A percentile compares a stretch with the other conserved stretches of the same genome.
phyloP scores from a whole-genome alignment of 2,329 filamentous ascomycete species.

The Alternaria hordeiaustralica region DNA sequence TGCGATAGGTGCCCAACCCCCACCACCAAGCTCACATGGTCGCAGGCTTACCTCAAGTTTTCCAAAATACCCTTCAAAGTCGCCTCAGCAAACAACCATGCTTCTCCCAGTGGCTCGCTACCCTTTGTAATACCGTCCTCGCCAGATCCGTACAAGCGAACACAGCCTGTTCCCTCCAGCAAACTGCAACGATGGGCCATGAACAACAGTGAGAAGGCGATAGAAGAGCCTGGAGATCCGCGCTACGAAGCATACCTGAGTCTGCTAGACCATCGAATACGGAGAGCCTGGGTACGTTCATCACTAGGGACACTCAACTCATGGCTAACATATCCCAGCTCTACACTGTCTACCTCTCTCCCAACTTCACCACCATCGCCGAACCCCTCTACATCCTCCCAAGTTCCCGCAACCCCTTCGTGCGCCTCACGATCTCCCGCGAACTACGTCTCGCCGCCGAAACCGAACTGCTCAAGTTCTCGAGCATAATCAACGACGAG shows the following conservation, averaged over 20 bases:
- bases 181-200: conserved; percentile 74
- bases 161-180: conserved; percentile 62
- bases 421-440: conserved; percentile 67
- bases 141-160: conserved; percentile 39
- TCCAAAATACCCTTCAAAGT: conserved; percentile 70
- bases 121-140: conserved; percentile 77
- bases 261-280: conserved; percentile 77
- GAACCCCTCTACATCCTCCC: conserved; percentile 72
- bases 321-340: conserved; percentile 56
- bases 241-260: conserved; percentile 78
- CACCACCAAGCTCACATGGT: conserved; percentile 13
- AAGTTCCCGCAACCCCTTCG: conserved; percentile 65
- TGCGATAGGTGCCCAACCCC: not conserved
- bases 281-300: conserved; percentile 77
- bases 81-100: conserved; percentile 85
- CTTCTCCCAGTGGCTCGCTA: conserved; percentile 84
- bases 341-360: conserved; percentile 79
- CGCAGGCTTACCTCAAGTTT: conserved; percentile 84
- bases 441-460: conserved; percentile 77
- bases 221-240: conserved; percentile 58
- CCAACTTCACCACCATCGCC: conserved; percentile 72
- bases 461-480: conserved; percentile 72
- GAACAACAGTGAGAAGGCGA: conserved; percentile 45
- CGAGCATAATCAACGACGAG: conserved; percentile 62
- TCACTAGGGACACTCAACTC: not conserved